Percentiles rank a stretch among this genome's conserved stretches.
These are phyloP conservation scores for Sophora flavescens DNA, from an alignment of 306 rosid genomes.

Conservation along the genomic window DNA sequence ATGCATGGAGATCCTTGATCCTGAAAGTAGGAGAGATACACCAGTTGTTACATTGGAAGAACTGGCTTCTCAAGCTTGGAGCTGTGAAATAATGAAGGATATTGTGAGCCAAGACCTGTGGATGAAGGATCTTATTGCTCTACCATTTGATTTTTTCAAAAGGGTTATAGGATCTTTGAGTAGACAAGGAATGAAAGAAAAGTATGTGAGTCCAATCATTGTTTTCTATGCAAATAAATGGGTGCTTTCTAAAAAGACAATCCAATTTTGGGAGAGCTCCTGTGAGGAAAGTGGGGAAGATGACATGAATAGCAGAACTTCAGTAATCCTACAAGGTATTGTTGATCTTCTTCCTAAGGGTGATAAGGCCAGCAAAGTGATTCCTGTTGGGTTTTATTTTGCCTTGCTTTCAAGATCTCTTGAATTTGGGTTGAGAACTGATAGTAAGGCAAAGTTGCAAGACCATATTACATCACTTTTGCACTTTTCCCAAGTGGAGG, in stretches of 20 bases:
- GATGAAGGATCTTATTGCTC: slow-evolving; percentile 87
- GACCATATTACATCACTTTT: slow-evolving; percentile 66
- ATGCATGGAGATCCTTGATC: slow-evolving; percentile 95
- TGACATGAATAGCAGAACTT: slow-evolving; percentile 48
- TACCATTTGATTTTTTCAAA: slow-evolving; percentile 78
- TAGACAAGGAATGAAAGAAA: slow-evolving; percentile 94
- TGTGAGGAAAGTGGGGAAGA: slow-evolving; percentile 51
- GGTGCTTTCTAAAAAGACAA: slow-evolving; percentile 64
- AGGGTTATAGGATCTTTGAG: slow-evolving; percentile 77
- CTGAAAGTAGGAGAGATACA: slow-evolving; percentile 69
- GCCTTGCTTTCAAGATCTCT: slow-evolving; percentile 82
- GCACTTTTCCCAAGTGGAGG: slow-evolving; percentile 72
- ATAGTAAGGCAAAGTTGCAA: slow-evolving; percentile 59
- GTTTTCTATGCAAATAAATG: slow-evolving; percentile 84
- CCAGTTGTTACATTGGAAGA: slow-evolving; percentile 73
- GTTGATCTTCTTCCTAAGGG: slow-evolving; percentile 73
- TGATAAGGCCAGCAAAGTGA: slow-evolving; percentile 64
- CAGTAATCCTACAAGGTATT: slow-evolving; percentile 69
- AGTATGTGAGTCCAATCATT: slow-evolving; percentile 75
- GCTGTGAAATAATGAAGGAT: slow-evolving; percentile 64
- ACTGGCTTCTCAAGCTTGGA: slow-evolving; percentile 66
- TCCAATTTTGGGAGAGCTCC: slow-evolving; percentile 61
- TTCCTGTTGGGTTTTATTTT: slow-evolving; percentile 83
- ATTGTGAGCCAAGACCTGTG: slow-evolving; percentile 68
- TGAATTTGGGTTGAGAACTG: slow-evolving; percentile 57